Base-by-base conservation (phyloP, 164 flowering plant species). In the Vitis riparia region DNA sequence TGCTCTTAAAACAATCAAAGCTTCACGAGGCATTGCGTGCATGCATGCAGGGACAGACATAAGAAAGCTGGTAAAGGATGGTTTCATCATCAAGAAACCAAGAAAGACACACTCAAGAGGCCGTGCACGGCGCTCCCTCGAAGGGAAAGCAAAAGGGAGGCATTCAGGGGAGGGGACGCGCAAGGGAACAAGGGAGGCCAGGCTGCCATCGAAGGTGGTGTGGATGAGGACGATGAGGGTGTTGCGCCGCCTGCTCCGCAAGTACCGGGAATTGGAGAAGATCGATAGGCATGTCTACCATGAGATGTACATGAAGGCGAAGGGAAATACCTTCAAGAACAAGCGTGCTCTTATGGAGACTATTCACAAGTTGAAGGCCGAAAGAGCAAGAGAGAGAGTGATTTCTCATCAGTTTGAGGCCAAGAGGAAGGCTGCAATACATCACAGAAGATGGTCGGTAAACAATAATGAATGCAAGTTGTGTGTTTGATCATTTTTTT, bases 141-240 rank as follows among this genome's bases (percentile, higher is more conserved):
- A 80, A 51, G 81, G 80, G 8, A 79, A 75, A 71, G 48, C 63
- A 57, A 82, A 79, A 60, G 83, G 82, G 9, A 63, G 80, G 56
- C 82, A 73, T 63, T 68, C 74, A 1, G 83, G 85, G 0, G 71
- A 77, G 48, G 83, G 86, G 27, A 81, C 78, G 55, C 74, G 84
- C 9, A 81, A 67, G 62, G 82, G 84, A 32, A 76, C 82, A 7
- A 76, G 70, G 37, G 84, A 79, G 68, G 81, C 85, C 3, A 77
- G 81, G 76, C 59, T 73, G 37, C 79, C 81, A 11, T 62, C 79
- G 1, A 82, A 79, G 65, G 49, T 75, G 10, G 53, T 79, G 63
- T 82, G 85, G 78, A 78, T 81, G 80, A 81, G 75, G 71, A 73
- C 71, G 62, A 61, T 79, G 71, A 67, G 81, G 32, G 79, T 82